Base-by-base conservation (phyloP, 495 filamentous ascomycete species). In the Clohesyomyces aquaticus region DNA sequence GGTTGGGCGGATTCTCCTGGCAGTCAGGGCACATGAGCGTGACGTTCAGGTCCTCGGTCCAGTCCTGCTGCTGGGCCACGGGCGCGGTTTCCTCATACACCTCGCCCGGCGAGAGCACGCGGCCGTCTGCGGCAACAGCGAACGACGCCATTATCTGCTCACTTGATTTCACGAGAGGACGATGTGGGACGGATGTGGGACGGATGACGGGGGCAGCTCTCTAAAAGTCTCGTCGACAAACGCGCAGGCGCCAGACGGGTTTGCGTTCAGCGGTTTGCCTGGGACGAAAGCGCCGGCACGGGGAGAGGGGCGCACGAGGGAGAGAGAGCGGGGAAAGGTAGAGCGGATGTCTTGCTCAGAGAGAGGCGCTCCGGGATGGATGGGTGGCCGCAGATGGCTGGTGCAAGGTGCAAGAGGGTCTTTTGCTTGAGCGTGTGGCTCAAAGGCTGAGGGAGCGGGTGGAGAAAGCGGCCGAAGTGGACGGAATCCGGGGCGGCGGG, bases 21-120 rank as follows among this genome's bases (percentile, higher is more conserved):
- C 94, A 98, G 71, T 98, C 94, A 1, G 81, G 84, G 75, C 94
- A 98, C 38, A 90, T 85, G 59, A 97, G 73, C 50, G 83, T 84
- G 70, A 89, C 85, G 74, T 91, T 95, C 42, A 98, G 83, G 69
- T 98, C 94, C 72, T 88, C 85, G 67, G 79, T 83, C 82, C 84
- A 91, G 57, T 76, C 77, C 29, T 76, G 63, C 8, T 73, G 67
- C 25, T 79, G 43, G 35, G 43, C 52, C 23, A 48, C 52, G 42
- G 49, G 26, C 12, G 54, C 49, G 28, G 60, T 53, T 41, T 70
- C 59, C 32, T 73, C 74, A 26, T 72, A 68, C 11, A 77, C 57
- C 19, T 72, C 72, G 49, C 69, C 76, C 9, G 76, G 81, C 35
- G 74, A 76, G 48, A 79, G 75, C 42, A 76, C 42, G 23, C 68